These are phyloP conservation scores for Ceratocystis cubensis DNA, from an alignment of 2,329 filamentous ascomycete genomes.

Conservation along the genomic window DNA sequence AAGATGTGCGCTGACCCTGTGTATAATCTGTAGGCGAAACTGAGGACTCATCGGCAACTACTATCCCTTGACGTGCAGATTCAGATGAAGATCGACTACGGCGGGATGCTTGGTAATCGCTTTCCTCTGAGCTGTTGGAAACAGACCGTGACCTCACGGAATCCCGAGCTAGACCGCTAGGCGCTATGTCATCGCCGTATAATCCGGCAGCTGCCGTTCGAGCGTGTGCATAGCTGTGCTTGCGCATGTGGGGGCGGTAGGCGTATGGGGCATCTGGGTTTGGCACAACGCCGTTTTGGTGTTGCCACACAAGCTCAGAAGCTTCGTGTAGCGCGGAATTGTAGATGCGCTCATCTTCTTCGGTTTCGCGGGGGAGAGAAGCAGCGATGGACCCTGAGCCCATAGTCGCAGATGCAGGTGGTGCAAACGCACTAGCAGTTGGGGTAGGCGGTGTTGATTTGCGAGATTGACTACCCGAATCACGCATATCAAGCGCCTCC, in stretches of 20 bases:
- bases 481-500: conserved; percentile 55
- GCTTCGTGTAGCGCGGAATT: conserved; percentile 63
- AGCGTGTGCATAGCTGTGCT: conserved; percentile 58
- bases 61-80: conserved; percentile 11
- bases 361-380: conserved; percentile 28
- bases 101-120: conserved; percentile 28
- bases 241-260: conserved; percentile 57
- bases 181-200: conserved; percentile 36
- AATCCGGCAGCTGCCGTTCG: conserved; percentile 47
- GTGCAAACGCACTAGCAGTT: conserved; percentile 3
- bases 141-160: conserved; percentile 32
- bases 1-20: conserved; percentile 6
- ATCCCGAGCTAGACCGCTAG: conserved; percentile 36
- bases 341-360: conserved; percentile 52
- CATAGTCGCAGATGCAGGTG: conserved; percentile 7
- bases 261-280: conserved; percentile 51
- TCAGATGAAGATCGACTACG: conserved; percentile 12
- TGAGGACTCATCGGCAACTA: conserved; percentile 14
- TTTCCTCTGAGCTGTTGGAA: conserved; percentile 42
- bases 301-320: conserved; percentile 65
- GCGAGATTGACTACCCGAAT: conserved; percentile 24
- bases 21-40: conserved; percentile 13
- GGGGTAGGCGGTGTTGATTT: conserved; percentile 19
- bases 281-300: conserved; percentile 44
- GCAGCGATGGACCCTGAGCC: conserved; percentile 17